These are phyloP conservation scores for Austropuccinia psidii DNA, from an alignment of 1,284 basidiomycete species.

Conservation along the genomic window DNA sequence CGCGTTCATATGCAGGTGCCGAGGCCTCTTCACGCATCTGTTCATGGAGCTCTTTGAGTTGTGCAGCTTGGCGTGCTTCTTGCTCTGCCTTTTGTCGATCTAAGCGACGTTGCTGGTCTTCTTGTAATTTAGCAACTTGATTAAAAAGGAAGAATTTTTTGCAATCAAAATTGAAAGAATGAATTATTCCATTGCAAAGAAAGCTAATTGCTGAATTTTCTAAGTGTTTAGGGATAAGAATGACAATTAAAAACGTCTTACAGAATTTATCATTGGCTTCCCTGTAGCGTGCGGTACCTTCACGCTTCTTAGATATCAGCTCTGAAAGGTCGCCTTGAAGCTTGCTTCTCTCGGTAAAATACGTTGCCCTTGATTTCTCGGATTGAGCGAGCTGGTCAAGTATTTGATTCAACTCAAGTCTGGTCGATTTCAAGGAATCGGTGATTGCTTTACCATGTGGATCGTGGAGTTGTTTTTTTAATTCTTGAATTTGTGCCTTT, in stretches of 20 bases:
- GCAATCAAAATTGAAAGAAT: slow-evolving; percentile 58
- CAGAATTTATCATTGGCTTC: slow-evolving; percentile 64
- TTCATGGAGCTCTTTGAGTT: slow-evolving; percentile 71
- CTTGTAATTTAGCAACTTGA: slow-evolving; percentile 47
- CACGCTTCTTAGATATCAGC: slow-evolving; percentile 71
- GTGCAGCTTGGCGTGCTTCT: slow-evolving; percentile 70
- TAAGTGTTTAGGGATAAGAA: too few species aligned
- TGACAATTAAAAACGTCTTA: slow-evolving; percentile 32
- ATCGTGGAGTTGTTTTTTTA: slow-evolving; percentile 78
- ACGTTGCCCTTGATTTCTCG: slow-evolving; percentile 69
- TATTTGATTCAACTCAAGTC: slow-evolving; percentile 74
- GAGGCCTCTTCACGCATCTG: slow-evolving; percentile 84
- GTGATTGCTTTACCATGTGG: slow-evolving; percentile 76
- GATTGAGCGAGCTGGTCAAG: slow-evolving; percentile 80
- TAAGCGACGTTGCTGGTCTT: slow-evolving; percentile 69
- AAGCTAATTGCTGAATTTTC: slow-evolving; percentile 43
- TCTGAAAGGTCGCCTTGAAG: slow-evolving; percentile 58
- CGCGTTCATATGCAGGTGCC: slow-evolving; percentile 76
- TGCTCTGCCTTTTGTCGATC: slow-evolving; percentile 73
- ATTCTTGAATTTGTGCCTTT: slow-evolving; percentile 64
- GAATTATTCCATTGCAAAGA: not conserved
- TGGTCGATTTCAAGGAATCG: slow-evolving; percentile 74
- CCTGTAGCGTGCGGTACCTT: slow-evolving; percentile 61
- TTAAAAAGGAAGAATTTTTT: slow-evolving; percentile 52
- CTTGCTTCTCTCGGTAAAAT: slow-evolving; percentile 77